Evolutionary conservation across 1,284 basidiomycete genomes (phyloP), one percentile per base, ranked within the genome.

Genomic region (Porogramme epimiltina): DNA sequence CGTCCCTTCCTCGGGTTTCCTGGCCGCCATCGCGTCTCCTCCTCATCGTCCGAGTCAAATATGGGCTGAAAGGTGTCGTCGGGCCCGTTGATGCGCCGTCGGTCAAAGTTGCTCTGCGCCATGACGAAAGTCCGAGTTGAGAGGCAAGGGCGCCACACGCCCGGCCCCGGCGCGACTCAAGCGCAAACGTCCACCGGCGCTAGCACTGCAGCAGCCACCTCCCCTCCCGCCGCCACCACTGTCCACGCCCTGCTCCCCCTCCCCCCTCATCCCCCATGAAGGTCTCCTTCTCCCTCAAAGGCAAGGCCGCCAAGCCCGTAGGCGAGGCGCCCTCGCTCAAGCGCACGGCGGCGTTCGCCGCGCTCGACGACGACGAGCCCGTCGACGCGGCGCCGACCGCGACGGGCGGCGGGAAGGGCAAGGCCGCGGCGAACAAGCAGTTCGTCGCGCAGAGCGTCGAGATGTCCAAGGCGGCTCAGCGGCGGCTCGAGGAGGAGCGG

Each of bases 81-180:
- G 16, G 95, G 95, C 0, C 92, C 95, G 61, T 91, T 92, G 53
- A 93, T 84, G 46, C 94, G 83, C 60, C 95, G 78, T 63, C 95
- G 77, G 78, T 97, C 94, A 66, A 92, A 89, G 42, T 74, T 73
- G 63, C 67, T 73, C 62, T 65, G 64, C 24, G 66, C 65, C 66
- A 68, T 68, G 42, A 39, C 19, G 48, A 43, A 42, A 54, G 46
- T 34, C 31, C 20, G 16, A 20, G 22, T 33, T 31, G 37, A 23
- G 2, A 15, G 24, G 25, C 20, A 42, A 20, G 23, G 16, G 36
- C 20, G 40, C 50, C 15, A 25, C 9, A 8, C 28, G 9, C 9
- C 28, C 8, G 28, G 15, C 28, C 28, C 15, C 28, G 28, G 28
- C 28, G 8, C 28, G 9, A 31, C 28, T 31, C 28, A 31, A 8